Percentiles rank a stretch among this genome's conserved stretches.
Evolutionary conservation across 495 filamentous ascomycete genomes (phyloP).

Genomic region (Pyrenula aspistea): DNA sequence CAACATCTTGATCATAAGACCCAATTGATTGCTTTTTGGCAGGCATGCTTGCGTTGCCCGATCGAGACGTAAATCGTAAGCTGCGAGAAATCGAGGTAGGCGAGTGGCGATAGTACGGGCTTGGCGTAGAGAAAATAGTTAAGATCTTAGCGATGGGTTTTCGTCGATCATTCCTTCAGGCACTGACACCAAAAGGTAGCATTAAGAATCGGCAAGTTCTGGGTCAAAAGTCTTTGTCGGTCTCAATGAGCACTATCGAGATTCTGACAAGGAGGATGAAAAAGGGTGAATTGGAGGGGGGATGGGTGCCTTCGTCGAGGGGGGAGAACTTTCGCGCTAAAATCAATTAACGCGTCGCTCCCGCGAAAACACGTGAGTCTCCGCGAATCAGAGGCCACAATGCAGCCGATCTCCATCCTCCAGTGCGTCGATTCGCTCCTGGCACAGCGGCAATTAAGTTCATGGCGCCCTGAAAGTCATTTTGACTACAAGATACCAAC

Average conservation of each 20-base stretch:
- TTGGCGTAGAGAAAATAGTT: background rate
- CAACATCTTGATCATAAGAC: background rate
- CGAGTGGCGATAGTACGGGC: background rate
- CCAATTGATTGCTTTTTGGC: background rate
- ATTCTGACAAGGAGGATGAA: too few species aligned
- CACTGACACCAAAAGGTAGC: too few species aligned
- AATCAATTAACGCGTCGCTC: background rate
- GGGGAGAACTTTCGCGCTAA: background rate
- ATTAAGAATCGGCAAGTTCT: too few species aligned
- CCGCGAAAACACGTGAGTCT: background rate
- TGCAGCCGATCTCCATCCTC: too few species aligned
- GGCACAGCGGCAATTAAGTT: too few species aligned
- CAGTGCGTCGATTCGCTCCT: too few species aligned
- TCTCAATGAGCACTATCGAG: too few species aligned
- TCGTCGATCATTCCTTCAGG: background rate
- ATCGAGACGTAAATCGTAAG: background rate
- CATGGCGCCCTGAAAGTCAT: too few species aligned
- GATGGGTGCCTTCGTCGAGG: too few species aligned
- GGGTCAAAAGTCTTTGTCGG: too few species aligned
- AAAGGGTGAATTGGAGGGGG: background rate
- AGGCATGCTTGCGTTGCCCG: background rate
- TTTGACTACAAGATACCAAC: too few species aligned
- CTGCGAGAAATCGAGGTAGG: background rate
- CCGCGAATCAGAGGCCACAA: too few species aligned
- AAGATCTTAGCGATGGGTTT: background rate